Evolutionary conservation across 306 rosid genomes (phyloP), one percentile per base, ranked within the genome.

Genomic region (Rosa persica): DNA sequence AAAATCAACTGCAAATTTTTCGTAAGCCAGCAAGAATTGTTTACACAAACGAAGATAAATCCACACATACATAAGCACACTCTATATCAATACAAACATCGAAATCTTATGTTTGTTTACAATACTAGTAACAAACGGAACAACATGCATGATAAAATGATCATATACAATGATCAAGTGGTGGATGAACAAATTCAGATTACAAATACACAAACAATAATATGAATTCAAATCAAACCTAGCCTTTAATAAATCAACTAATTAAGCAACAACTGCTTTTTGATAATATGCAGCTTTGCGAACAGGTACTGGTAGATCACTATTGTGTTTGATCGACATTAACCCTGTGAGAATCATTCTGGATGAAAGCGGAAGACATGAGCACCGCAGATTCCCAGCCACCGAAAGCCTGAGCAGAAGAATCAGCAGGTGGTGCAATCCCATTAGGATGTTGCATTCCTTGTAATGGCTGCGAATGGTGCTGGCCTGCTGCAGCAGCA

Each of bases 381-480:
- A 83, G 77, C 47, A 62, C 72, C 4, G 89, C 75, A 13, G 87
- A 76, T 57, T 88, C 90, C 92, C 88, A 86, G 9, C 78, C 83
- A 19, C 78, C 78, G 20, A 70, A 70, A 46, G 42, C n/a, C 3
- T 48, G 13, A 4, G 48, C 47, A 36, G 47, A 66, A 9, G 27
- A 67, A 9, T 67, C 71, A 39, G 20, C 43, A 61, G 67, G 34
- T 0, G 46, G 42, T 10, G 55, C 54, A 72, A 16, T 25, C 47
- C 80, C 74, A 67, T 73, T 73, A 58, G 80, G 75, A 17, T 82
- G 88, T 7, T 54, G 84, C 12, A 48, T 0, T 30, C 17, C 43
- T 27, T 17, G 70, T 4, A 42, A 47, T 12, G 52, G 71, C 40
- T 76, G 79, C 46, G 64, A 30, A 2, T 75, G 90, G 43, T 73